Base-by-base conservation (phyloP, 208 protist species). In the Leishmania tropica region DNA sequence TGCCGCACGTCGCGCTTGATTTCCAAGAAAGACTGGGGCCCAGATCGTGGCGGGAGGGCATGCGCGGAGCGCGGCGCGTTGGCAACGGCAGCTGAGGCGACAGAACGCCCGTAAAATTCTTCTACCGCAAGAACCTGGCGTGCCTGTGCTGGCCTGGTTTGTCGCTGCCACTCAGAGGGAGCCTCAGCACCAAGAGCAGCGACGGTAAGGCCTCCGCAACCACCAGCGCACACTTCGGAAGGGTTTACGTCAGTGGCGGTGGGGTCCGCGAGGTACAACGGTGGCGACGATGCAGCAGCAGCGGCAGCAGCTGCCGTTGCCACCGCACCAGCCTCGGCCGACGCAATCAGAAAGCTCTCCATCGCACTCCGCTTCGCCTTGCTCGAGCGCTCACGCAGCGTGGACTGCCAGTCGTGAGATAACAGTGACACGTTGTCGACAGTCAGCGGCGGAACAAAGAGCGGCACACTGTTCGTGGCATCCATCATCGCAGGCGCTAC, bases 341-440 rank as follows among this genome's bases (percentile, higher is more conserved):
- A 85, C 19, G 82, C 82, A 47, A 85, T 81, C 10, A 85, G 74
- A 42, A 85, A 85, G 45, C 82, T 67, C 47, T 85, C 82, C 78
- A 85, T 76, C 40, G 72, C 82, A 45, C 48, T 60, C 31, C 77
- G 68, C 78, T 76, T 85, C 65, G 78, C 77, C 74, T 79, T 85
- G 56, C 82, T 70, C 53, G 72, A 40, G 31, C 82, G 77, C 65
- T 85, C 82, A 11, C 84, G 85, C 67, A 92, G 82, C 11, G 86
- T 85, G 35, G 75, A 76, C 72, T 89, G 85, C 88, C 88, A 92
- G n/a, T 88, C 88, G 64, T 83, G 58, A 48, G 88, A 88, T 15
- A 90, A 81, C 62, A 81, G 68, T 1, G 62, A 53, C 19, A 90
- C 81, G 51, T 84, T 84, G 42, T 89, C 83, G 35, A 85, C 83